Evolutionary conservation across 306 rosid genomes (phyloP), one percentile per base, ranked within the genome.

Genomic region (Potentilla sterilis): DNA sequence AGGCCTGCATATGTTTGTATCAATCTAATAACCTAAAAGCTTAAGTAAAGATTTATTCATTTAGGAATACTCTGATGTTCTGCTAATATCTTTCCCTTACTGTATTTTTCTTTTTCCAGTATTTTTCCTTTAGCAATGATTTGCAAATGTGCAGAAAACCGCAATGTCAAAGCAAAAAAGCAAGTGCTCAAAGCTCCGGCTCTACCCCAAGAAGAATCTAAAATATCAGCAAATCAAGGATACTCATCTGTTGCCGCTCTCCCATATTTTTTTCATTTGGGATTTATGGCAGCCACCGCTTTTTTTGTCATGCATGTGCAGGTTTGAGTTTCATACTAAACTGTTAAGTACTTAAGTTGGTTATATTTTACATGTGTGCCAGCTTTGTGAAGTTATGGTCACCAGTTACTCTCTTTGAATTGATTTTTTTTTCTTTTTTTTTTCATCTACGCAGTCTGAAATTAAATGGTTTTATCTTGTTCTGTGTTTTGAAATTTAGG

Each of bases 271-370:
- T 74, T 92, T 24, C 97, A 95, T 80, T 72, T 87, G 89, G 97
- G 86, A 76, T 87, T 95, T 84, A 85, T 95, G 94, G 88, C 89
- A 67, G 83, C 87, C 75, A 87, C 91, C n/a, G 90, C 86, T 61
- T 87, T 95, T 79, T 74, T 95, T 79, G 89, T 95, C 86, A 89
- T 89, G 98, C 97, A 92, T 74, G 98, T 95, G 57, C 96, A 95
- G 97, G 98, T 92, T 74, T 72, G 93, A 42, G 70, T 69, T 63
- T 67, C 62, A 44, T 75, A 49, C 59, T 72, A 13, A 22, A 16
- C 28, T 28, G 28, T 28, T 28, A 28, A 28, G 28, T 28, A 28
- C 28, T 28, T 28, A 28, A 28, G 28, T 28, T 28, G 28, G 28
- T 28, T 51, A 21, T 51, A 3, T 51, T 38, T 19, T 32, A 28